Base-by-base conservation (phyloP, 1,284 basidiomycete genomes). In the Tylopilus orsonianus region DNA sequence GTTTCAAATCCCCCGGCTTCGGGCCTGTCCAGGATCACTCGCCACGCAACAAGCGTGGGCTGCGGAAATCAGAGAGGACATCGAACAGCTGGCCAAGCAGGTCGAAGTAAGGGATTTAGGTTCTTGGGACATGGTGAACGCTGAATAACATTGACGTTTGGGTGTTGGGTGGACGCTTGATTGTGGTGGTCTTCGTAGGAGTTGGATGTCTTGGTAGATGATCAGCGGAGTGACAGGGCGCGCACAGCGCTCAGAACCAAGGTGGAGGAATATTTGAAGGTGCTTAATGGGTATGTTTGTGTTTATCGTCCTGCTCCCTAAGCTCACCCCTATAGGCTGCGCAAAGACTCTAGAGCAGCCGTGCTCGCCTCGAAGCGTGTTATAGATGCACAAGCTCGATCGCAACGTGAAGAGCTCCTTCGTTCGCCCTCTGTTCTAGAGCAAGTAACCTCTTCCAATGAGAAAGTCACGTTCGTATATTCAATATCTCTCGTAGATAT, bases 1-100 rank as follows among this genome's bases (percentile, higher is more conserved):
- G 8, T 83, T 83, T 58, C 88, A 92, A 65, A 76, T 96, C 32
- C 87, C 90, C 0, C 80, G 88, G 5, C 71, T 95, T 41, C 72
- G 75, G 8, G 63, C 71, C 40, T 93, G 87, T 62, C 71, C 66
- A 10, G 88, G 86, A 0, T 83, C 90, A 2, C 67, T 88, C 5
- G 63, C 75, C 0, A 61, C 80, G 5, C 90, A 93, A 57, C 85
- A 90, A 60, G 78, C 81, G 43, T 75, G 88, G 44, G 81, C 83
- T 0, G 80, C 80, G 3, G 90, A 92, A 62, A 65, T 93, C 48
- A 74, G 87, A 27, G 83, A 86, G 46, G 91, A 94, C 58, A 69
- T 92, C 12, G 83, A 85, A 37, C 60, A 66, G 0, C 75, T 90
- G 26, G 71, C 75, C 3, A 73, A 73, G 36, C 79, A 85, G 49